Conservation (phyloP, 257 asterid genomes). For the Leonotis leonurus region DNA sequence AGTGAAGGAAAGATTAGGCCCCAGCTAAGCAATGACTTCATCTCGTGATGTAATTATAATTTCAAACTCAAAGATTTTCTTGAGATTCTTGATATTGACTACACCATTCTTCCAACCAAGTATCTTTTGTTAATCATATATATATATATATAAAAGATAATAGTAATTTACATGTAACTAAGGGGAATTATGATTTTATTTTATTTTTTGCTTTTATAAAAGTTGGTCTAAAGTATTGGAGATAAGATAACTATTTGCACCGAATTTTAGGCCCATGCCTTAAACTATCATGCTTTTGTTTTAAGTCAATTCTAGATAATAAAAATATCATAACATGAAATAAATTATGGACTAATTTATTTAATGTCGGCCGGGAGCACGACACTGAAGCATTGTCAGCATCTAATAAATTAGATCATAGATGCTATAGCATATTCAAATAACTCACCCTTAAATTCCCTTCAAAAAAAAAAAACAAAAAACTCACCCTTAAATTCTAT, state of each 20-base stretch:
- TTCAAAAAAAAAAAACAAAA: too few species aligned
- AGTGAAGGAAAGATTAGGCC: neutral
- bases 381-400: conserved; percentile 6
- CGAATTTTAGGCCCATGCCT: neutral
- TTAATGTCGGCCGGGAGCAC: conserved; percentile 6
- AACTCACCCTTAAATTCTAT: too few species aligned
- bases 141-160: too few species aligned
- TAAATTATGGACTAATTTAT: neutral
- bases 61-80: neutral
- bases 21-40: conserved; percentile 22
- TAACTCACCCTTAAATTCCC: too few species aligned
- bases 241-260: neutral
- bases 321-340: neutral
- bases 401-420: neutral
- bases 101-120: neutral
- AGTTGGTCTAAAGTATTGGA: too few species aligned
- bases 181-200: too few species aligned
- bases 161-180: too few species aligned
- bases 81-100: conserved; percentile 20
- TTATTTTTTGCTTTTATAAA: too few species aligned
- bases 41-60: conserved; percentile 10
- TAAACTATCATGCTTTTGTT: neutral
- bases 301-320: neutral
- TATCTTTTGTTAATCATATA: too few species aligned
- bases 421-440: neutral